Percentiles rank a stretch among this genome's conserved stretches.
These are phyloP conservation scores for Cryptococcus hybrid DNA, from an alignment of 1,284 basidiomycete genomes.

Conservation along the genomic window DNA sequence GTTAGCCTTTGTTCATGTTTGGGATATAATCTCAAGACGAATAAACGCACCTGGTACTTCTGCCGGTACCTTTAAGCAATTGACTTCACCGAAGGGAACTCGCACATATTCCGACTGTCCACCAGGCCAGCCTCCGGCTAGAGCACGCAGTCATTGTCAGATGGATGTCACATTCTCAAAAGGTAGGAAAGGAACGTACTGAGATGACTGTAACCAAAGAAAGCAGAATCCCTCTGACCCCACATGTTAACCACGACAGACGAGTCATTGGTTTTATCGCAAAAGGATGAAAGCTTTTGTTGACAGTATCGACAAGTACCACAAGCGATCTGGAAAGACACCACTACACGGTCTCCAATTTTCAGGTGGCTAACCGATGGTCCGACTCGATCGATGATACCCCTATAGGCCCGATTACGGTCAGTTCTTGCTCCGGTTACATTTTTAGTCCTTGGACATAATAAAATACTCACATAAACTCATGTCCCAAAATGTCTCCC, in stretches of 20 bases:
- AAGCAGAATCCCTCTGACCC: constrained; percentile 65
- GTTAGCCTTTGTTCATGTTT: not conserved
- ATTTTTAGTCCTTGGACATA: not conserved
- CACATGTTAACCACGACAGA: constrained; percentile 62
- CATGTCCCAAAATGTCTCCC: constrained; percentile 74
- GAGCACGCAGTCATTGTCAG: not conserved
- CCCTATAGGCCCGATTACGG: constrained; percentile 41
- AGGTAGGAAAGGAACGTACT: constrained; percentile 5
- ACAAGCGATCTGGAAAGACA: constrained; percentile 74
- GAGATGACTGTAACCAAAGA: constrained; percentile 58
- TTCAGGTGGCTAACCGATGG: constrained; percentile 61
- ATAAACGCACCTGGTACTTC: constrained; percentile 59
- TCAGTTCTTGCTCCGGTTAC: not conserved
- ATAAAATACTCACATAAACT: constrained; percentile 57
- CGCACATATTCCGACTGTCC: constrained; percentile 60
- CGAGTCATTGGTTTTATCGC: constrained; percentile 67
- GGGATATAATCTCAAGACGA: not conserved
- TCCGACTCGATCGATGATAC: constrained; percentile 64
- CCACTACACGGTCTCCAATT: constrained; percentile 63
- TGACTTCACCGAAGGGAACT: constrained; percentile 68
- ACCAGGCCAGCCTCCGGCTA: constrained; percentile 66
- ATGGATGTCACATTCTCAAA: not conserved
- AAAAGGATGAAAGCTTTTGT: constrained; percentile 68
- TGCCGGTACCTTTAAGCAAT: constrained; percentile 66
- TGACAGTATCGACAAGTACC: constrained; percentile 71